These are phyloP conservation scores for Triticum monococcum DNA, from an alignment of 176 grass and related monocot species.

Conservation along the genomic window DNA sequence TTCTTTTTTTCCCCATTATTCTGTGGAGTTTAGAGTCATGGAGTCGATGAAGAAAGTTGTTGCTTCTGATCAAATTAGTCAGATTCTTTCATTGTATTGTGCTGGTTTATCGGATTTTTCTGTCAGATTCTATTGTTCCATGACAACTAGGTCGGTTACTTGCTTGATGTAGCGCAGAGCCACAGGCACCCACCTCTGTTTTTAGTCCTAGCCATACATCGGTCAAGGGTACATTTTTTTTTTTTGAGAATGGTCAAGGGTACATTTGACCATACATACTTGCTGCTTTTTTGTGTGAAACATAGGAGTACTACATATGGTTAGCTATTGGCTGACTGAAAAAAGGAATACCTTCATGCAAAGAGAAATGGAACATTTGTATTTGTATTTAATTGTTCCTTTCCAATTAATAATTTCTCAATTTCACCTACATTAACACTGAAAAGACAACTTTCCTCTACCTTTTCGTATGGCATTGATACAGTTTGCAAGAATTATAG, in stretches of 20 bases:
- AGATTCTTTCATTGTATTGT: neutral
- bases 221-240: neutral
- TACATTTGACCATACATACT: too few species aligned
- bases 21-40: neutral
- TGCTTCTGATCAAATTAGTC: neutral
- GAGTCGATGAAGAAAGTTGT: too few species aligned
- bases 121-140: neutral
- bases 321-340: neutral
- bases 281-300: neutral
- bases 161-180: neutral
- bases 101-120: neutral
- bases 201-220: neutral
- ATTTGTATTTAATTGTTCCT: neutral
- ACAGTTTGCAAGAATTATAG: neutral
- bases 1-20: neutral
- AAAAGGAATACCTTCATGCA: neutral
- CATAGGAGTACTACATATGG: neutral
- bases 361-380: neutral
- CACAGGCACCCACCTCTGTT: neutral
- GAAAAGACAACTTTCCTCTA: neutral
- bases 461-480: neutral
- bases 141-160: neutral
- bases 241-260: too few species aligned
- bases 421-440: neutral
- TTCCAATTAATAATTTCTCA: conserved; percentile 1